Percentiles rank a stretch among this genome's conserved stretches.
Evolutionary conservation across 2,329 filamentous ascomycete species (phyloP).

Genomic region (Curvularia hawaiiensis): DNA sequence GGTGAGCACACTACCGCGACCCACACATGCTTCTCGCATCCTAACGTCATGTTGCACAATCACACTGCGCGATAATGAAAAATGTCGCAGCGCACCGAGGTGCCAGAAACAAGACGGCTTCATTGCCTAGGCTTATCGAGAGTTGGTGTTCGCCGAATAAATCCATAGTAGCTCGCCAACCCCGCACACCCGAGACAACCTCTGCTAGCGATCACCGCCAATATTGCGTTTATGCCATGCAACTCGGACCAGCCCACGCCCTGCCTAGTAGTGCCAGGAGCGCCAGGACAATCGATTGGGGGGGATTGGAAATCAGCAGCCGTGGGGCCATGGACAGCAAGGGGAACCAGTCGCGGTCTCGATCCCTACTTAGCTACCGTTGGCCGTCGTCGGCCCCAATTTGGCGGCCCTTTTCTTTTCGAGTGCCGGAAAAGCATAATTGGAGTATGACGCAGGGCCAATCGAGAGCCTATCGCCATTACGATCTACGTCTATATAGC

Average conservation of each 20-base stretch:
- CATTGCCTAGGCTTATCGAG: neutral
- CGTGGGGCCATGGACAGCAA: conserved; percentile 5
- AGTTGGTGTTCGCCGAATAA: neutral
- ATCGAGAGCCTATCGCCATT: neutral
- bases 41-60: conserved; percentile 1
- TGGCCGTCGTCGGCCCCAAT: conserved; percentile 6
- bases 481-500: neutral
- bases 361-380: conserved; percentile 1
- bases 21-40: neutral
- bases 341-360: neutral
- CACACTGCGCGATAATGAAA: neutral
- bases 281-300: neutral
- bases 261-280: neutral
- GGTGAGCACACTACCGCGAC: neutral
- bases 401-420: conserved; percentile 7
- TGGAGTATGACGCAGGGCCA: conserved; percentile 18
- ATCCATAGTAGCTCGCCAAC: conserved; percentile 1
- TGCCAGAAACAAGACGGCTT: neutral
- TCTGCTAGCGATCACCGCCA: conserved; percentile 3
- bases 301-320: neutral
- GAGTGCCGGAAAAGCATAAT: conserved; percentile 14
- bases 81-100: conserved; percentile 1
- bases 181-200: conserved; percentile 2
- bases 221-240: neutral
- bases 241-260: neutral